Percentiles rank a stretch among this genome's conserved stretches.
These are phyloP conservation scores for Erigeron philadelphicus DNA, from an alignment of 140 eudicot genomes.

Conservation along the genomic window DNA sequence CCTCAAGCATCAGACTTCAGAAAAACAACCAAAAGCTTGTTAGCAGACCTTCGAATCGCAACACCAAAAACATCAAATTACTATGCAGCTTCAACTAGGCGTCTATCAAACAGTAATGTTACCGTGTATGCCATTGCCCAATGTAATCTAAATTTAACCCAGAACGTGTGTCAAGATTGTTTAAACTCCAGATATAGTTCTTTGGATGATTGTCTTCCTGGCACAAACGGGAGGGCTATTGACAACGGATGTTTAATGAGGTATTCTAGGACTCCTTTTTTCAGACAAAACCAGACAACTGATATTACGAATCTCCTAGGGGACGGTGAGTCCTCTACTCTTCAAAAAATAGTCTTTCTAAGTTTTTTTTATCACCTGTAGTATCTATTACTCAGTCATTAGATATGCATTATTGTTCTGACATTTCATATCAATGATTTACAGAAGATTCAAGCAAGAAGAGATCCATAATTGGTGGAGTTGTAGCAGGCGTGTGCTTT, in stretches of 20 bases:
- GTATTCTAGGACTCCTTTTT: constrained; percentile 40
- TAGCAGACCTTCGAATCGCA: constrained; percentile 40
- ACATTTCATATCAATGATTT: constrained; percentile 11
- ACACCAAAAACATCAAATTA: constrained; percentile 48
- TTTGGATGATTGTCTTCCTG: constrained; percentile 41
- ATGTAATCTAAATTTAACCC: constrained; percentile 46
- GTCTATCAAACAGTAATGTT: constrained; percentile 14
- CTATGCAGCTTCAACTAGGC: constrained; percentile 50
- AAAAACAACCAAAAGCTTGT: constrained; percentile 27
- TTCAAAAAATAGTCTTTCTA: neutral
- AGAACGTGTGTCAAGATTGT: constrained; percentile 46
- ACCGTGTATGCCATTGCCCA: constrained; percentile 54
- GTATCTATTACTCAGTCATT: too few relatives aligned
- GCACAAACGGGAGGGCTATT: constrained; percentile 41
- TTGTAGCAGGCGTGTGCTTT: constrained; percentile 52
- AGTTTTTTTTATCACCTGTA: too few relatives aligned
- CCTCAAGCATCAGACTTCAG: constrained; percentile 39
- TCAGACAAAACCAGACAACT: constrained; percentile 33
- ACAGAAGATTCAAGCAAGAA: constrained; percentile 43
- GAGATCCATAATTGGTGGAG: constrained; percentile 50
- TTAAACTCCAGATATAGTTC: constrained; percentile 34
- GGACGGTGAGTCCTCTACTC: constrained; percentile 34
- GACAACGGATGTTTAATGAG: constrained; percentile 43
- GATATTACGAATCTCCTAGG: constrained; percentile 37
- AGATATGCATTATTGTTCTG: neutral